Evolutionary conservation across 805 yeast genomes (phyloP).

Genomic region (Wickerhamomyces strasburgensis): DNA sequence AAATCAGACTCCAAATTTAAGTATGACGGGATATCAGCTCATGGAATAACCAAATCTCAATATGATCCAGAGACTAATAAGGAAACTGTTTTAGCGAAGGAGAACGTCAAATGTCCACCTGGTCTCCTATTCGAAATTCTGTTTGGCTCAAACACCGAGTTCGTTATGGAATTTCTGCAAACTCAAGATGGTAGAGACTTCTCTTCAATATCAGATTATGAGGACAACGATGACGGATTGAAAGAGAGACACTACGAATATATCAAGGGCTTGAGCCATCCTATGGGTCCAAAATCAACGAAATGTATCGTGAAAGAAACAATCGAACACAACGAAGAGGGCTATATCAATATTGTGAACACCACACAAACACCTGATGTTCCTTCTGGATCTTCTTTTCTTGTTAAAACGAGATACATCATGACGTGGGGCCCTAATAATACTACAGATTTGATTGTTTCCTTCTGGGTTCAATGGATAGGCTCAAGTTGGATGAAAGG

Average conservation of each 20-base stretch:
- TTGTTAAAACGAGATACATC: conserved; percentile 66
- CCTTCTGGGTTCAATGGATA: conserved; percentile 83
- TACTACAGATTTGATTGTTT: conserved; percentile 52
- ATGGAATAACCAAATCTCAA: conserved; percentile 50
- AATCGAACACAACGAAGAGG: conserved; percentile 49
- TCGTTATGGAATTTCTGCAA: conserved; percentile 37
- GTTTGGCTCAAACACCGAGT: conserved; percentile 55
- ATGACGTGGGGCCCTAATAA: conserved; percentile 71
- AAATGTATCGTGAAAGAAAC: conserved; percentile 61
- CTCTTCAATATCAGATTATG: conserved; percentile 29
- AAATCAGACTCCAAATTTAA: conserved; percentile 35
- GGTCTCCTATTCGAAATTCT: conserved; percentile 68
- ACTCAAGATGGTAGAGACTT: conserved; percentile 35
- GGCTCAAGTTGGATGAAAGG: conserved; percentile 90
- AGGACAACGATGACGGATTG: conserved; percentile 34
- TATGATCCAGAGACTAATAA: conserved; percentile 39
- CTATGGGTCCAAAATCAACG: conserved; percentile 93
- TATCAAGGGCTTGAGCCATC: conserved; percentile 66
- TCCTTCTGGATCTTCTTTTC: conserved; percentile 84
- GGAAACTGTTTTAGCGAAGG: conserved; percentile 50
- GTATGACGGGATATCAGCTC: conserved; percentile 63
- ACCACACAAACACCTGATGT: conserved; percentile 85
- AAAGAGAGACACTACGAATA: conserved; percentile 56
- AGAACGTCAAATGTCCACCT: conserved; percentile 60
- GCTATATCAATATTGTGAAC: conserved; percentile 55